Conservation (phyloP, 805 yeast genomes). For the Pichia heedii region DNA sequence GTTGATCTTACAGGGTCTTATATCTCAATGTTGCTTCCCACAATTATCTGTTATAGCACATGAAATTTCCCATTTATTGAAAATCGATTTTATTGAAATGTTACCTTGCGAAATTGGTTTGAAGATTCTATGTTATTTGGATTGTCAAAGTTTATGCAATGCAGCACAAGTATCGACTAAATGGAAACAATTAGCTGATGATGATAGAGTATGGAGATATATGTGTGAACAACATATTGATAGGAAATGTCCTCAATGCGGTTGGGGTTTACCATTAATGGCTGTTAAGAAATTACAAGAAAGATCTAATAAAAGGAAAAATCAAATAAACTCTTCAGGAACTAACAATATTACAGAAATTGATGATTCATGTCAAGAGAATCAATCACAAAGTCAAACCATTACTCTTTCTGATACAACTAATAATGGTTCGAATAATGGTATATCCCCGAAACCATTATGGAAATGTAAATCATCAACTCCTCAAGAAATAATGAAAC, state of each 20-base stretch:
- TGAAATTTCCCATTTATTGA: slow-evolving; percentile 68
- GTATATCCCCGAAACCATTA: neutral
- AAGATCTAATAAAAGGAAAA: slow-evolving; percentile 5
- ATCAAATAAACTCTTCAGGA: neutral
- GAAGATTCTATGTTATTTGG: slow-evolving; percentile 79
- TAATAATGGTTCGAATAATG: no score
- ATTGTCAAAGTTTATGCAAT: slow-evolving; percentile 85
- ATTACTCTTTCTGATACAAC: no score
- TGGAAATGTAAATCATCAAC: neutral
- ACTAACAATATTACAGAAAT: neutral
- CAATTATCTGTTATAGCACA: slow-evolving; percentile 80
- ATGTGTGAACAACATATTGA: slow-evolving; percentile 98
- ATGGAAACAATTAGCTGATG: slow-evolving; percentile 90
- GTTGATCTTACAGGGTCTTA: slow-evolving; percentile 71
- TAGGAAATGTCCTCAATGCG: slow-evolving; percentile 94
- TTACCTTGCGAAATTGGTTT: slow-evolving; percentile 81
- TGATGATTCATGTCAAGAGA: neutral
- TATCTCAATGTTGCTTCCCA: slow-evolving; percentile 91
- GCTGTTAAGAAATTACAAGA: slow-evolving; percentile 60
- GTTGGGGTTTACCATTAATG: slow-evolving; percentile 96
- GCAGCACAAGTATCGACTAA: slow-evolving; percentile 87
- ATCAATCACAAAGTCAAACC: neutral
- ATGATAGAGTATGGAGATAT: slow-evolving; percentile 95
- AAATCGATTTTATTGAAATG: slow-evolving; percentile 80
- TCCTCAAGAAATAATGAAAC: slow-evolving; percentile 15